A percentile compares a stretch with the other conserved stretches of the same genome.
Conservation (phyloP, 371 early-diverging fungal genomes). For the Phascolomyces articulosus region DNA sequence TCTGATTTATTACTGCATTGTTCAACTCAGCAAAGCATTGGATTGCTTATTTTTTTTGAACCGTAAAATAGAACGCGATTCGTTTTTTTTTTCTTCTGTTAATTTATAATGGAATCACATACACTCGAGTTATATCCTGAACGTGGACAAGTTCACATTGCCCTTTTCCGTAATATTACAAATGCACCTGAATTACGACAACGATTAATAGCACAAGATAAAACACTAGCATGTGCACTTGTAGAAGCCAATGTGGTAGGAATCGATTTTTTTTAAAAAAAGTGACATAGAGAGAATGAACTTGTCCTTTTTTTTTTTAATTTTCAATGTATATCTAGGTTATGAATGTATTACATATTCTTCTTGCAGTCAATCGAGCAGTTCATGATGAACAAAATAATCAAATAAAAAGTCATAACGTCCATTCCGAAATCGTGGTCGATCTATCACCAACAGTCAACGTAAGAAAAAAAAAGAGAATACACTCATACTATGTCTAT, state of each 20-base stretch:
- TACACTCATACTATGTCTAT: too few species aligned
- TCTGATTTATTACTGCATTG: too few species aligned
- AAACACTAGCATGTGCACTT: conserved; percentile 49
- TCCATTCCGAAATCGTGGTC: conserved; percentile 63
- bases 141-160: conserved; percentile 48
- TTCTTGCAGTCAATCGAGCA: conserved; percentile 56
- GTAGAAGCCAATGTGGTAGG: conserved; percentile 57
- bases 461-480: conserved; percentile 27
- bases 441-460: conserved; percentile 57
- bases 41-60: too few species aligned
- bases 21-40: background rate
- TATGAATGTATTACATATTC: conserved; percentile 47
- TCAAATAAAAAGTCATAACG: conserved; percentile 55
- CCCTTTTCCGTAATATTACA: conserved; percentile 52
- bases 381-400: conserved; percentile 47
- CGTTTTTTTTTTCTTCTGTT: too few species aligned
- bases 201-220: conserved; percentile 52
- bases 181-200: conserved; percentile 55
- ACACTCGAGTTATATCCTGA: conserved; percentile 51
- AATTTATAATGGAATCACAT: conserved; percentile 68
- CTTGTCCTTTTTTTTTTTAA: background rate
- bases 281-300: background rate
- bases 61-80: too few species aligned
- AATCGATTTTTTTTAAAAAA: background rate
- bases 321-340: conserved; percentile 40